Evolutionary conservation across 768 basidiomycete species (phyloP).

Genomic region (Lenzites betulinus): DNA sequence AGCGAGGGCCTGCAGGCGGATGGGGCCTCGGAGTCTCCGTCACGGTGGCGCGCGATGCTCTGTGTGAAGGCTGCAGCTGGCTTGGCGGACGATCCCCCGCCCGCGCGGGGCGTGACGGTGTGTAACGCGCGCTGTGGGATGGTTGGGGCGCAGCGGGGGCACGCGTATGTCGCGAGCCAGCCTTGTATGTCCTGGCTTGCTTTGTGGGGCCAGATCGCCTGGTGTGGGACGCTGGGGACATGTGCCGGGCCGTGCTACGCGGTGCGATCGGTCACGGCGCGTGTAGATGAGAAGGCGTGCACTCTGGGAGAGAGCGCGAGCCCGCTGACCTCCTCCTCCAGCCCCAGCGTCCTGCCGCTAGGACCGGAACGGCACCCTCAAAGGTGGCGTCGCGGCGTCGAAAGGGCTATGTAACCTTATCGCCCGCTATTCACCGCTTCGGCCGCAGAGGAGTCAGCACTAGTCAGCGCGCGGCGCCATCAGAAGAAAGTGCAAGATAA

Average conservation of each 20-base stretch:
- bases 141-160: neutral
- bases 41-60: too few relatives aligned
- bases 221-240: slow-evolving; percentile 3
- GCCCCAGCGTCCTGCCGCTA: too few relatives aligned
- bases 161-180: slow-evolving; percentile 3
- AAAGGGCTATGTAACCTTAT: too few relatives aligned
- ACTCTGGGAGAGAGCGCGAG: too few relatives aligned
- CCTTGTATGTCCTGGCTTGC: slow-evolving; percentile 24
- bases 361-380: neutral
- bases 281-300: neutral
- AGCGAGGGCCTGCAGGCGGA: neutral
- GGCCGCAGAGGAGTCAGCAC: too few relatives aligned
- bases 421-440: too few relatives aligned
- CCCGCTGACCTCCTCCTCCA: too few relatives aligned
- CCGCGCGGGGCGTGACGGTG: too few relatives aligned
- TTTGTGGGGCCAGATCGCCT: slow-evolving; percentile 19
- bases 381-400: neutral
- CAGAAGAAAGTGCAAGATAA: neutral
- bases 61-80: too few relatives aligned
- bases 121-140: too few relatives aligned
- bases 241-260: neutral
- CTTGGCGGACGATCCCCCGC: too few relatives aligned
- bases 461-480: neutral
- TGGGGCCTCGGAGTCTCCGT: too few relatives aligned
- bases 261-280: slow-evolving; percentile 9